These are phyloP conservation scores for Fusarium virguliforme DNA, from an alignment of 2,329 filamentous ascomycete species.

Conservation along the genomic window DNA sequence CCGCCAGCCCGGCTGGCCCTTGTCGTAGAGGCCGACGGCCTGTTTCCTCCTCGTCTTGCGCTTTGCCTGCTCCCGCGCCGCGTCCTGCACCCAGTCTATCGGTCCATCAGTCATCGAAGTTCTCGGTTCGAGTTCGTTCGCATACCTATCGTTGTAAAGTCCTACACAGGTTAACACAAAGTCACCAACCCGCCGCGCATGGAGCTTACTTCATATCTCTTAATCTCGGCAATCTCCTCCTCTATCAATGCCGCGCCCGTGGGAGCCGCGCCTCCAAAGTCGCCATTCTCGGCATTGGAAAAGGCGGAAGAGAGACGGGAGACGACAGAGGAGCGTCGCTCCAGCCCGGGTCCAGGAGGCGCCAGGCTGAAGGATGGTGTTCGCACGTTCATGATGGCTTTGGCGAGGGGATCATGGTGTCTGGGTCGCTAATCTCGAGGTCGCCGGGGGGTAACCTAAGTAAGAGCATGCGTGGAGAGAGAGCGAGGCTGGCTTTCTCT, in stretches of 20 bases:
- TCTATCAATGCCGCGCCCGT: constrained; percentile 81
- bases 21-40: constrained; percentile 80
- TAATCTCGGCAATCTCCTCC: constrained; percentile 97
- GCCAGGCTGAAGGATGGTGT: constrained; percentile 66
- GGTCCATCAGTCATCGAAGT: constrained; percentile 52
- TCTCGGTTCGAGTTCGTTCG: constrained; percentile 18
- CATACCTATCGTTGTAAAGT: constrained; percentile 93
- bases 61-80: constrained; percentile 88
- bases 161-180: constrained; percentile 60
- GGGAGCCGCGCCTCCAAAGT: constrained; percentile 65
- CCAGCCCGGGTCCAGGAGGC: constrained; percentile 54
- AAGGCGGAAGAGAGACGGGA: constrained; percentile 79
- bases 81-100: constrained; percentile 97
- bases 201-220: constrained; percentile 84
- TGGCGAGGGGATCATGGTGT: constrained; percentile 59
- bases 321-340: constrained; percentile 71
- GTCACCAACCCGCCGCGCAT: constrained; percentile 48
- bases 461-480: neutral
- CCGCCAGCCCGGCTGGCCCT: constrained; percentile 81
- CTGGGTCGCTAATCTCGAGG: constrained; percentile 28
- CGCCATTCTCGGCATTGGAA: constrained; percentile 75
- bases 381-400: constrained; percentile 68
- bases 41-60: constrained; percentile 83
- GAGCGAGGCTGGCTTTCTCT: constrained; percentile 9
- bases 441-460: constrained; percentile 1